These are phyloP conservation scores for Fusarium guadeloupense DNA, from an alignment of 2,329 filamentous ascomycete genomes.

Conservation along the genomic window DNA sequence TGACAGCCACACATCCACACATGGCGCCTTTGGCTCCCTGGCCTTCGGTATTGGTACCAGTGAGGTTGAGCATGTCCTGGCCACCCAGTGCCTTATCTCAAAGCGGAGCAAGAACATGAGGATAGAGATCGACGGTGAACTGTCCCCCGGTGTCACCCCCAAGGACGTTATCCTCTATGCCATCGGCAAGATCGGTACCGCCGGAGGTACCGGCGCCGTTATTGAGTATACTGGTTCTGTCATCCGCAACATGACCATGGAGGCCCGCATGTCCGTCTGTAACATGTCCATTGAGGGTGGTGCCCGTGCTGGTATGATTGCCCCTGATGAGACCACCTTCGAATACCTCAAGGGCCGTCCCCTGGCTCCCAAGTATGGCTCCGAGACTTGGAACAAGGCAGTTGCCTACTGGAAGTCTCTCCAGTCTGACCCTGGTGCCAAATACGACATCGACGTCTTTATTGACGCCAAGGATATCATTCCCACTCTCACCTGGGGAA, in stretches of 20 bases:
- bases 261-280: constrained; percentile 98
- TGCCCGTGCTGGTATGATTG: constrained; percentile 95
- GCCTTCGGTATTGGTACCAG: constrained; percentile 98
- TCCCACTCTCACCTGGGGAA: constrained; percentile 96
- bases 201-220: constrained; percentile 91
- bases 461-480: constrained; percentile 93
- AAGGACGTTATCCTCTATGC: constrained; percentile 95
- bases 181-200: constrained; percentile 93
- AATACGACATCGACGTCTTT: constrained; percentile 88
- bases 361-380: constrained; percentile 84
- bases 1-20: constrained; percentile 97
- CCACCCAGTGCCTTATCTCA: constrained; percentile 94
- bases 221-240: constrained; percentile 98
- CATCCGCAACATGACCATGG: constrained; percentile 89
- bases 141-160: constrained; percentile 90
- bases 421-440: constrained; percentile 85
- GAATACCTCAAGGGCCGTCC: constrained; percentile 94
- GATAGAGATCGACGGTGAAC: constrained; percentile 90
- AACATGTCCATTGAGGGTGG: constrained; percentile 99
- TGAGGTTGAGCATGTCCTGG: constrained; percentile 97
- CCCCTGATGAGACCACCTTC: constrained; percentile 92
- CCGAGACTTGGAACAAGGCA: constrained; percentile 89
- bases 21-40: constrained; percentile 93
- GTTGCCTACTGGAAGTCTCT: constrained; percentile 87
- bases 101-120: constrained; percentile 99